These are phyloP conservation scores for Suhomyces sp. DNA, from an alignment of 805 yeast species.

Conservation along the genomic window DNA sequence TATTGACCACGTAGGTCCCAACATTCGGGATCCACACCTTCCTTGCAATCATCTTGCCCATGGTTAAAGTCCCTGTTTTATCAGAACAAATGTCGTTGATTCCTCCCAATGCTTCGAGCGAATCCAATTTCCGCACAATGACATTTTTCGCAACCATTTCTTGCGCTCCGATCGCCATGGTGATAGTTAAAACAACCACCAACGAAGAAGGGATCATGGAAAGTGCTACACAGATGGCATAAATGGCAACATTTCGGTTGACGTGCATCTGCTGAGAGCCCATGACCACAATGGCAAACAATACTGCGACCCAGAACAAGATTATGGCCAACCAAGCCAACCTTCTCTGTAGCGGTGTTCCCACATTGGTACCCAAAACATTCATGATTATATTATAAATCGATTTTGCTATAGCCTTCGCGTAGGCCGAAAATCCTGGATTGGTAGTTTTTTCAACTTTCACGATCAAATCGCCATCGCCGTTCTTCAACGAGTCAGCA, in stretches of 20 bases:
- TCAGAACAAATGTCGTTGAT: slow-evolving; percentile 78
- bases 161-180: slow-evolving; percentile 41
- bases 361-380: slow-evolving; percentile 45
- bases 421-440: slow-evolving; percentile 37
- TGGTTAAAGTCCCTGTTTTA: slow-evolving; percentile 56
- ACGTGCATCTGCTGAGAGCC: slow-evolving; percentile 33
- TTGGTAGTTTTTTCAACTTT: slow-evolving; percentile 35
- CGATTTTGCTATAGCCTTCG: slow-evolving; percentile 35
- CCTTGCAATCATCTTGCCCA: slow-evolving; percentile 38
- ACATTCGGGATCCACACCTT: slow-evolving; percentile 35
- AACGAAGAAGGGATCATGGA: slow-evolving; percentile 40
- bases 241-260: slow-evolving; percentile 34
- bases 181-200: slow-evolving; percentile 37
- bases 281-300: slow-evolving; percentile 39
- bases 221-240: slow-evolving; percentile 40
- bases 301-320: slow-evolving; percentile 45
- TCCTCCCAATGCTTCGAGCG: slow-evolving; percentile 39
- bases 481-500: slow-evolving; percentile 29
- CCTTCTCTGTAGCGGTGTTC: slow-evolving; percentile 46
- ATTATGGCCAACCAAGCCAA: slow-evolving; percentile 49
- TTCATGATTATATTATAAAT: slow-evolving; percentile 41
- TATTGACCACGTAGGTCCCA: slow-evolving; percentile 32
- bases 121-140: slow-evolving; percentile 36
- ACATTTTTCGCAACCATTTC: slow-evolving; percentile 36
- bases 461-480: slow-evolving; percentile 20